Evolutionary conservation across 2,329 filamentous ascomycete species (phyloP), one percentile per base, ranked within the genome.

Genomic region (Ophiostoma populinum): DNA sequence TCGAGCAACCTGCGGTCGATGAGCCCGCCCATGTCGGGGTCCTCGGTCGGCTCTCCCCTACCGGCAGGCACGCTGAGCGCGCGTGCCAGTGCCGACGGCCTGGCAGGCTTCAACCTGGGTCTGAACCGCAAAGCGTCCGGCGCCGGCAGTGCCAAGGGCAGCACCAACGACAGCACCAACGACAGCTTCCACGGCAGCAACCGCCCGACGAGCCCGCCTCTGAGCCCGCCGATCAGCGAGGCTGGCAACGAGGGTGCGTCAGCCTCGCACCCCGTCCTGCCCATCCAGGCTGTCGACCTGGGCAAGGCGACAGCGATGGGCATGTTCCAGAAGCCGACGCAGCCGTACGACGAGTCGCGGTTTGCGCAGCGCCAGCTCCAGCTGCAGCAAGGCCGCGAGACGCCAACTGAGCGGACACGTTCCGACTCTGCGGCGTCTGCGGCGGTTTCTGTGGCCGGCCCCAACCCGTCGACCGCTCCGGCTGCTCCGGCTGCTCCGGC

Each of bases 361-460:
- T 94, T 82, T 47, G 70, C 80, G 5, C 78, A 92, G 49, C 72
- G 83, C 29, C 80, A 92, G 48, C 59, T 80, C 32, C 80, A 85
- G 51, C 70, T 93, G 51, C 80, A 87, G 43, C 70, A 80, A 47
- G 80, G 75, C 19, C 69, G 77, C 18, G 76, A 78, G 37, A 71
- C 70, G 0, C 70, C 76, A 0, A 60, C 59, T 1, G 55, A 54
- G 22, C 55, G 56, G 7, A 50, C 49, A 43, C 59, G 63, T 9
- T 47, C 62, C 4, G 66, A 65, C 17, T 63, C 62, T 0, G 59
- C 56, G 5, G 24, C 28, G 7, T 17, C 22, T n/a, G 11, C 21
- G 2, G 5, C 12, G 4, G 29, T 8, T n/a, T 19, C 34, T 16
- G 21, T 11, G 21, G 65, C 66, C 6, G 53, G 57, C 8, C 67